Base-by-base conservation (phyloP, 164 flowering plant species). In the Brasenia schreberi region DNA sequence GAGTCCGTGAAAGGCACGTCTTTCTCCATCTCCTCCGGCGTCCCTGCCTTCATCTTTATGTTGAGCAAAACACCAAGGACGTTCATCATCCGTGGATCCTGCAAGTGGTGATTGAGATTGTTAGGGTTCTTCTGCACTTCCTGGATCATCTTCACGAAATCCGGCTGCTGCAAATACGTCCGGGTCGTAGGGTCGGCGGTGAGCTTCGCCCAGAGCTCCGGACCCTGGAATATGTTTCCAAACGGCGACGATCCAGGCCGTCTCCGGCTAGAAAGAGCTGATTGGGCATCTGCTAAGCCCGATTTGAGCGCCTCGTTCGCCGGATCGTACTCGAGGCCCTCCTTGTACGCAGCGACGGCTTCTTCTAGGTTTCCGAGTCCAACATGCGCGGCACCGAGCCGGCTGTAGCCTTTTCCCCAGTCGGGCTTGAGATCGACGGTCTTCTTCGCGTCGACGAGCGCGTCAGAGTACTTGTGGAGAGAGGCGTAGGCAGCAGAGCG, bases 401-500 rank as follows among this genome's bases (percentile, higher is more conserved):
- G 86, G 45, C 89, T 82, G 77, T 89, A 95, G 18, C 96, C 96
- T 66, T 92, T 95, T 58, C 89, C 33, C 99, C 97, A 95, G 52
- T 82, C 85, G 5, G 97, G 94, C 62, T 89, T 92, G 65, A 95
- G 76, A 61, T 87, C 87, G 43, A 92, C 94, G 33, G 99, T 95
- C 75, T 83, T 87, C 78, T 84, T 67, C 19, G 97, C 99, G 66
- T 95, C 97, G 10, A 72, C 58, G 5, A 95, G 72, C 43, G 99
- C 97, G 5, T 80, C 84, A 7, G 80, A n/a, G 79, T 78, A 95
- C 4, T 81, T 62, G 64, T 73, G 67, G 59, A 95, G 86, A 2
- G 99, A 95, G 14, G 99, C 97, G 74, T 87, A 67, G 18, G 99
- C 85, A 5, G 99, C 99, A 59, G 99, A 95, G 75, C 99, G 88